Percentiles rank a stretch among this genome's conserved stretches.
phyloP scores from a whole-genome alignment of 169 alveolate species.

The Cryptosporidium sp. region DNA sequence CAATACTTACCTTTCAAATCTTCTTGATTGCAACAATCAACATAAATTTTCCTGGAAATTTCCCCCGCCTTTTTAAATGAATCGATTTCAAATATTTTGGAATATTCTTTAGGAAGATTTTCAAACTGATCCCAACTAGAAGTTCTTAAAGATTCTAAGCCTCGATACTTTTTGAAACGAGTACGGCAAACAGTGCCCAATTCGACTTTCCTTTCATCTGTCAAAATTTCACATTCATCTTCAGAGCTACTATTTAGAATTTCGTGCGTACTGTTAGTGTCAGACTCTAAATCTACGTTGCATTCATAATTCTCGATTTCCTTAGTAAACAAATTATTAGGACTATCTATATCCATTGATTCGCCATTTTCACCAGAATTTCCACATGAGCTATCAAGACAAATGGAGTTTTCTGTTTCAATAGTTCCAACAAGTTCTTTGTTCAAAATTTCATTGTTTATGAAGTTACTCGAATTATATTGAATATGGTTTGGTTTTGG shows the following conservation, averaged over 20 bases:
- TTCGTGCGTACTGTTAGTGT: background rate
- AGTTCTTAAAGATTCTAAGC: slow-evolving; percentile 85
- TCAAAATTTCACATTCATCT: background rate
- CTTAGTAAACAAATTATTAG: slow-evolving; percentile 79
- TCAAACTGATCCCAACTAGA: slow-evolving; percentile 89
- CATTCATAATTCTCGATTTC: slow-evolving; percentile 32
- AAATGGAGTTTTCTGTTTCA: slow-evolving; percentile 77
- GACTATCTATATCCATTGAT: slow-evolving; percentile 88
- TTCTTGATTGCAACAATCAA: slow-evolving; percentile 32
- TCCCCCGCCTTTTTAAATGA: slow-evolving; percentile 78
- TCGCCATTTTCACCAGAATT: slow-evolving; percentile 15
- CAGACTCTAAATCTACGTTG: background rate
- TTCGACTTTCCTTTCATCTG: slow-evolving; percentile 49
- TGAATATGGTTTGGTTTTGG: background rate
- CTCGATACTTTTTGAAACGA: slow-evolving; percentile 86
- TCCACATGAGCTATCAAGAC: slow-evolving; percentile 76
- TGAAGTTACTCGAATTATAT: background rate
- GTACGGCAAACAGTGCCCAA: slow-evolving; percentile 21
- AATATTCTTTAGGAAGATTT: slow-evolving; percentile 87
- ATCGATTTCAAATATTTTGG: slow-evolving; percentile 85
- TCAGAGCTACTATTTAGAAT: background rate
- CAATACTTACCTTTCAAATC: slow-evolving; percentile 28
- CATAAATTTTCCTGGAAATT: slow-evolving; percentile 47
- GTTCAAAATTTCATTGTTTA: slow-evolving; percentile 3
- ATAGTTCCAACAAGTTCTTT: slow-evolving; percentile 8